phyloP scores from a whole-genome alignment of 2,329 filamentous ascomycete genomes.

The Mariannaea elegans region DNA sequence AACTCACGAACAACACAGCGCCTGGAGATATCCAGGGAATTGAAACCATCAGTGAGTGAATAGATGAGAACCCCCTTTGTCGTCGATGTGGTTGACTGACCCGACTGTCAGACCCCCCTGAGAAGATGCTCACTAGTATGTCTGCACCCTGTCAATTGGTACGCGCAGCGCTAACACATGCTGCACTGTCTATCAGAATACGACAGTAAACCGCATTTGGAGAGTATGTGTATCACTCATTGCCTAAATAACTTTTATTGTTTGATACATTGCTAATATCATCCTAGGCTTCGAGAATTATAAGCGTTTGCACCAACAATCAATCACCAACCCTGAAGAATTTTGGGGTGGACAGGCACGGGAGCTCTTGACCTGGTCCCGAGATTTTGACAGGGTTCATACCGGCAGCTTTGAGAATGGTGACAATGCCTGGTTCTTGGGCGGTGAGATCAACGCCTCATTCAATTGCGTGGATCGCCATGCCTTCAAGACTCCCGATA shows the following conservation, averaged over 20 bases:
- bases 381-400: conserved; percentile 85
- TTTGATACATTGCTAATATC: neutral
- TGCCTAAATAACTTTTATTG: neutral
- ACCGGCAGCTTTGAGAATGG: conserved; percentile 77
- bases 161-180: neutral
- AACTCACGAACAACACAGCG: neutral
- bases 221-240: conserved; percentile 1
- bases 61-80: neutral
- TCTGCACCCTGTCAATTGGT: neutral
- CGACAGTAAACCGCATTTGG: conserved; percentile 15
- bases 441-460: conserved; percentile 88
- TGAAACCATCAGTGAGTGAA: conserved; percentile 8
- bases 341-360: conserved; percentile 88
- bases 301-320: conserved; percentile 73
- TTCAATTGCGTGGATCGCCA: conserved; percentile 97
- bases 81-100: neutral
- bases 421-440: conserved; percentile 90
- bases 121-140: conserved; percentile 21
- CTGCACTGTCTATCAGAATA: conserved; percentile 1
- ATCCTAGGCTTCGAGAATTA: conserved; percentile 67
- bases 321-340: conserved; percentile 81
- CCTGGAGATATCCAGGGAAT: neutral
- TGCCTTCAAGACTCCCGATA: conserved; percentile 87
- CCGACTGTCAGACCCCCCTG: conserved; percentile 12
- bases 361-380: conserved; percentile 80